Evolutionary conservation across 2,329 filamentous ascomycete species (phyloP).

Genomic region (Penicillium sp.): DNA sequence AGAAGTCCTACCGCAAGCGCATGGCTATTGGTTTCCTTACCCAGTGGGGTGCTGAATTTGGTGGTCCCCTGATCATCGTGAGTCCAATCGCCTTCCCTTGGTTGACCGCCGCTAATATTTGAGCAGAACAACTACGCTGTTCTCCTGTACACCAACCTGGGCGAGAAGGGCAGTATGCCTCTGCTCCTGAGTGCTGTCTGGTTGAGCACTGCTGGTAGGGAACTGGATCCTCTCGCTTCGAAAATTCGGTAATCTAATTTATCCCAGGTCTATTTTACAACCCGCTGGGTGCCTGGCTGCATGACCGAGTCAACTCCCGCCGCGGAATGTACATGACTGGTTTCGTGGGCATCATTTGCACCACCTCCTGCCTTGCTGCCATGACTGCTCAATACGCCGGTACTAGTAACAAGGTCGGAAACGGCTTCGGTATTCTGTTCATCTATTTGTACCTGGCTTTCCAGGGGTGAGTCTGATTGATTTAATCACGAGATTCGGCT

Average conservation of each 20-base stretch:
- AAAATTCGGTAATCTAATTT: constrained; percentile 8
- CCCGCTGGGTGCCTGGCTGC: constrained; percentile 35
- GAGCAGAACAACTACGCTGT: constrained; percentile 47
- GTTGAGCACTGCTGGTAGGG: constrained; percentile 44
- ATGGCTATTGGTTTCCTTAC: constrained; percentile 52
- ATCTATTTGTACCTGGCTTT: constrained; percentile 48
- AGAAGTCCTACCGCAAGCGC: constrained; percentile 48
- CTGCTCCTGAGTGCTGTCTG: constrained; percentile 44
- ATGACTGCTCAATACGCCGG: constrained; percentile 39
- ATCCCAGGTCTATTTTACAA: constrained; percentile 40
- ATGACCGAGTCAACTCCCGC: constrained; percentile 37
- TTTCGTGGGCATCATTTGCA: constrained; percentile 39
- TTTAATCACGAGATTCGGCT: background rate
- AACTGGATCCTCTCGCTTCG: background rate
- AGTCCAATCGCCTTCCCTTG: constrained; percentile 19
- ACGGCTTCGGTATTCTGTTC: constrained; percentile 40
- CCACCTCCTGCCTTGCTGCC: constrained; percentile 40
- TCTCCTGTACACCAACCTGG: constrained; percentile 43
- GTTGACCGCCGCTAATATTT: background rate
- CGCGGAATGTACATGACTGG: constrained; percentile 43
- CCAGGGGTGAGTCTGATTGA: constrained; percentile 36
- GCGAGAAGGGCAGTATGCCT: constrained; percentile 42
- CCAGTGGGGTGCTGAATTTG: constrained; percentile 52
- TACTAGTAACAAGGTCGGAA: constrained; percentile 40
- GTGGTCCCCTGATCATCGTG: constrained; percentile 51